phyloP scores from a whole-genome alignment of 208 protist species.

The Leishmania arabica region DNA sequence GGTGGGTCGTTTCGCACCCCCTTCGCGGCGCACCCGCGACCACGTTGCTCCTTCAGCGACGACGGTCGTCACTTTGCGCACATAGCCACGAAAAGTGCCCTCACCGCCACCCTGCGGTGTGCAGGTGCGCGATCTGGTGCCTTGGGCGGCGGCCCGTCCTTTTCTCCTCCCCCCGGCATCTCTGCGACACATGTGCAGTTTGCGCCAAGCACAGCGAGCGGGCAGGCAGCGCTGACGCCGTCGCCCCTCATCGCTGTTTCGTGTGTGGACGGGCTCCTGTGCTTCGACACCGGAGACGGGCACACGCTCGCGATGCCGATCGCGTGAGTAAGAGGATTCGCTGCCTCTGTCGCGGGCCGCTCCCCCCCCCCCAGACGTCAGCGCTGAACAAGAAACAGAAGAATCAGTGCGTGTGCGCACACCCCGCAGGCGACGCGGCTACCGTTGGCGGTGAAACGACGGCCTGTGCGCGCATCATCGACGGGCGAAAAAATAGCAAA shows the following conservation, averaged over 20 bases:
- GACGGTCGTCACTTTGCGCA: conserved; percentile 16
- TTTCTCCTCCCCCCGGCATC: background rate
- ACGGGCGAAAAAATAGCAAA: background rate
- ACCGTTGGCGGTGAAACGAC: background rate
- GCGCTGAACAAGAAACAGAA: background rate
- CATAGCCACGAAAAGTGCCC: background rate
- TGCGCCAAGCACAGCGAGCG: background rate
- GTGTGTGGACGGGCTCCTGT: conserved; percentile 18
- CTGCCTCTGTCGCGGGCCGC: background rate
- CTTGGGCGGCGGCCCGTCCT: background rate
- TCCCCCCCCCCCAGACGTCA: background rate
- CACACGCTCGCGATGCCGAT: conserved; percentile 17
- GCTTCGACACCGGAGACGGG: conserved; percentile 24
- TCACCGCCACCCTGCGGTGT: background rate
- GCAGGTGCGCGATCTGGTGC: background rate
- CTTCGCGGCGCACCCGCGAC: background rate
- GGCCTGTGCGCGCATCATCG: background rate
- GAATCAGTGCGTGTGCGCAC: background rate
- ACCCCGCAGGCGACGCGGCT: background rate
- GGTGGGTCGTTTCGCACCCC: background rate
- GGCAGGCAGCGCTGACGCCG: background rate
- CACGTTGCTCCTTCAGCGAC: conserved; percentile 24
- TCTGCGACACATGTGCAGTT: conserved; percentile 10
- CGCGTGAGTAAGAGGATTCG: background rate
- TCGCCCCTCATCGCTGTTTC: conserved; percentile 27